Base-by-base conservation (phyloP, 805 yeast genomes). In the Saccharomyces jurei region DNA sequence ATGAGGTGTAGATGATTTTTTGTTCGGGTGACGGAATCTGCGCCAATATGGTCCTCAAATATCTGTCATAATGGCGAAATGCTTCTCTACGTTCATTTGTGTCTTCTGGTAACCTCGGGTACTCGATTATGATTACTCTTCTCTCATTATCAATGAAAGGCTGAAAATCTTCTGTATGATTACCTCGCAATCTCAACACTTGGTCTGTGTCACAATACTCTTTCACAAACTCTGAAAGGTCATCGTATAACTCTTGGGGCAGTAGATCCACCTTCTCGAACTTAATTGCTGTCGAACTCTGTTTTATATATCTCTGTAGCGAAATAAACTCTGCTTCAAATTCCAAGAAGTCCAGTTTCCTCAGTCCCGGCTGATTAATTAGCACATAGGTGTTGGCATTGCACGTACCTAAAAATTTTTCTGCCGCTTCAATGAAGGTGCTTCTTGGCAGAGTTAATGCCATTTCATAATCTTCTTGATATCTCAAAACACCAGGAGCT, bases 1-100 rank as follows among this genome's bases (percentile, higher is more conserved):
- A 49, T 0, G 84, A 75, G 0, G 90, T 81, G 55, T 82, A 73
- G 1, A 89, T 67, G 1, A 90, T 70, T 1, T 89, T 74, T 53
- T 77, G 78, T 56, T 81, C 79, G 0, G 96, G 96, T 0, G 91
- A 77, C 0, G 97, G 96, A 11, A 87, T 67, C 53, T 80, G 81
- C 41, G 87, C 78, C n/a, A 87, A 57, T 3, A 87, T 75, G 21
- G 75, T 74, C 52, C 86, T 74, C 10, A 88, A 61, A 49, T 74
- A 69, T 49, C 75, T 78, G 59, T 80, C 83, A 50, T 77, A 72
- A 29, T 70, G 63, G 13, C 66, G 60, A 31, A 82, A 63, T 1
- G 71, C 71, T 21, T 60, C 59, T 0, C 56, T 56, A 51, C 80
- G 57, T 13, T 52, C 59, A 3, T 65, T 65, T 6, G 72, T 68